A percentile compares a stretch with the other conserved stretches of the same genome.
Evolutionary conservation across 2,329 filamentous ascomycete species (phyloP).

Genomic region (Mycosphaerella sp.): DNA sequence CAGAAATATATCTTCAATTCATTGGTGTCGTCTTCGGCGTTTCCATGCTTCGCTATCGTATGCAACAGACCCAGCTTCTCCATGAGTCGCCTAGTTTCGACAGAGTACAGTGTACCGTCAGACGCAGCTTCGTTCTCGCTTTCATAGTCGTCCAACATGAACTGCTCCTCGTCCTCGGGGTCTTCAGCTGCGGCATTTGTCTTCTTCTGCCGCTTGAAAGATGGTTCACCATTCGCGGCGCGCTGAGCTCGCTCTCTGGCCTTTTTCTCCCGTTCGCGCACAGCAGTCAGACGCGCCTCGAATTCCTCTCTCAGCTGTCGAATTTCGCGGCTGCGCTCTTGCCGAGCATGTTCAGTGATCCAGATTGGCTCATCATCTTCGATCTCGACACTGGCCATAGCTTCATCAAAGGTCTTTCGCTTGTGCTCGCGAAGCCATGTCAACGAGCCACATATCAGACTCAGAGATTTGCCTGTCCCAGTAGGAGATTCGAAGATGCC

Average conservation of each 20-base stretch:
- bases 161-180: constrained; percentile 57
- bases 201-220: constrained; percentile 42
- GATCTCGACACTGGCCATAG: constrained; percentile 42
- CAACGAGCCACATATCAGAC: constrained; percentile 78
- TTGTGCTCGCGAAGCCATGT: constrained; percentile 89
- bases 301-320: constrained; percentile 62
- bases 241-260: constrained; percentile 45
- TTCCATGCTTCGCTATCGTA: constrained; percentile 33
- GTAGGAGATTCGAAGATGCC: constrained; percentile 93
- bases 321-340: constrained; percentile 61
- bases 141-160: constrained; percentile 68
- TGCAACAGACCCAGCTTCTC: constrained; percentile 48
- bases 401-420: constrained; percentile 50
- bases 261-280: constrained; percentile 57
- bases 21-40: constrained; percentile 50
- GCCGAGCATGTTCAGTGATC: constrained; percentile 71
- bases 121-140: constrained; percentile 50
- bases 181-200: constrained; percentile 23
- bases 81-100: constrained; percentile 68
- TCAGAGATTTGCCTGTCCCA: constrained; percentile 79
- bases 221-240: constrained; percentile 41
- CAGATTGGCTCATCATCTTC: constrained; percentile 71
- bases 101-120: constrained; percentile 43
- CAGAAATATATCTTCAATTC: constrained; percentile 85
- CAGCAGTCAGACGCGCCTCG: constrained; percentile 61